Evolutionary conservation across 1,284 basidiomycete genomes (phyloP), one percentile per base, ranked within the genome.

Genomic region (Pascua guehoae): DNA sequence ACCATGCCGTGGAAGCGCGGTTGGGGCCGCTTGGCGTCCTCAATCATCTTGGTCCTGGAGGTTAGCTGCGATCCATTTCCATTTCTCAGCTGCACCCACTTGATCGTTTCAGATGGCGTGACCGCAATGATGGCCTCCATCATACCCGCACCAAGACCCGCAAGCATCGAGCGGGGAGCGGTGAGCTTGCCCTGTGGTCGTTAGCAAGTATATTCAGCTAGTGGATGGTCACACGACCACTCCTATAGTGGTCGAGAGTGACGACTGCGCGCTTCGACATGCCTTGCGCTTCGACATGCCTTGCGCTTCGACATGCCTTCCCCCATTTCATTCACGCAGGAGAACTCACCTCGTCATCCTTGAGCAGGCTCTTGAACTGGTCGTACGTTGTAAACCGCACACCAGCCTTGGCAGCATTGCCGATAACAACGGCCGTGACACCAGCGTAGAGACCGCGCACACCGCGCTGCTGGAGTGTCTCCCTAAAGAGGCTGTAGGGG

Each of bases 91-190:
- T 32, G 9, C 41, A 76, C 87, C 45, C 54, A 93, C 92, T 98
- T 98, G 81, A 98, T 97, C 0, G 95, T 98, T 77, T 98, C 95
- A 9, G 90, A 93, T 1, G 95, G 96, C 0, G 95, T 98, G 8
- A 98, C 95, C 1, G 94, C 95, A 57, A 98, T 86, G 32, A 98
- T 75, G 1, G 95, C 94, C 77, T 98, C 95, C 73, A 83, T 88
- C 85, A 96, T 87, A 11, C 96, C 95, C 2, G 96, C 96, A 45
- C 92, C 93, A 5, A 98, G 80, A 42, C 96, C 95, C 51, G 96
- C 90, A 52, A 92, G 69, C 53, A 97, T 81, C 76, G 89, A 92
- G 53, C 86, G 79, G 8, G 90, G 87, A 0, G 92, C 87, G 57
- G 85, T 88, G 39, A 96, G 85, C 81, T 92, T 92, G 17, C 93